A percentile compares a stretch with the other conserved stretches of the same genome.
Conservation (phyloP, 2,329 filamentous ascomycete genomes). For the Chaetomiaceae sp. region DNA sequence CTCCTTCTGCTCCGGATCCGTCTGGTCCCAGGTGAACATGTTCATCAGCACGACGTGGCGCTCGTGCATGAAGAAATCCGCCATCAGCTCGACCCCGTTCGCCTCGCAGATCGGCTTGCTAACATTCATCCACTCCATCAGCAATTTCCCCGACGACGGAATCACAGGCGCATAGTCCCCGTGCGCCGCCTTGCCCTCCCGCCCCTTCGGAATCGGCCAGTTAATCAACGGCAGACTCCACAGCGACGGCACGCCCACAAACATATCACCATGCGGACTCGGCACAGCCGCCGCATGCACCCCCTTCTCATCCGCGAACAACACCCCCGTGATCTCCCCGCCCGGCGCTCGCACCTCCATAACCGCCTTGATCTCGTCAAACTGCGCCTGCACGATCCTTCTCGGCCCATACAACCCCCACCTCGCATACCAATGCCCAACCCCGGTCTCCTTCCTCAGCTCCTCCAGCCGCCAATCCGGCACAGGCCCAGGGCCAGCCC, state of each 20-base stretch:
- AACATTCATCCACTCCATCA: conserved; percentile 38
- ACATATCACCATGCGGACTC: conserved; percentile 32
- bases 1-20: conserved; percentile 33
- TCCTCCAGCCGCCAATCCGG: conserved; percentile 42
- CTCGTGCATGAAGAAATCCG: conserved; percentile 46
- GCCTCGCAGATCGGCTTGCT: conserved; percentile 39
- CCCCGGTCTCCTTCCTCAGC: conserved; percentile 37
- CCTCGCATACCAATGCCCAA: conserved; percentile 41
- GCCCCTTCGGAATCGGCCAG: conserved; percentile 32
- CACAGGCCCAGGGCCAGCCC: conserved; percentile 39
- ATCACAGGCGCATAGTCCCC: conserved; percentile 35
- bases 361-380: conserved; percentile 36
- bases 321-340: conserved; percentile 34
- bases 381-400: conserved; percentile 40
- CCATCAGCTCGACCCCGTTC: conserved; percentile 40
- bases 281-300: conserved; percentile 36
- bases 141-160: conserved; percentile 34
- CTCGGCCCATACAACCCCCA: conserved; percentile 42
- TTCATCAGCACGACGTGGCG: conserved; percentile 43
- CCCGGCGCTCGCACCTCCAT: conserved; percentile 33
- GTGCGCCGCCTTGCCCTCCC: conserved; percentile 31
- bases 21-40: conserved; percentile 45
- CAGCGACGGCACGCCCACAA: conserved; percentile 35
- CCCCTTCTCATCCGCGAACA: conserved; percentile 36
- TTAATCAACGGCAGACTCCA: conserved; percentile 35